Evolutionary conservation across 2,329 filamentous ascomycete genomes (phyloP).

Genomic region (Cladophialophora bantiana): DNA sequence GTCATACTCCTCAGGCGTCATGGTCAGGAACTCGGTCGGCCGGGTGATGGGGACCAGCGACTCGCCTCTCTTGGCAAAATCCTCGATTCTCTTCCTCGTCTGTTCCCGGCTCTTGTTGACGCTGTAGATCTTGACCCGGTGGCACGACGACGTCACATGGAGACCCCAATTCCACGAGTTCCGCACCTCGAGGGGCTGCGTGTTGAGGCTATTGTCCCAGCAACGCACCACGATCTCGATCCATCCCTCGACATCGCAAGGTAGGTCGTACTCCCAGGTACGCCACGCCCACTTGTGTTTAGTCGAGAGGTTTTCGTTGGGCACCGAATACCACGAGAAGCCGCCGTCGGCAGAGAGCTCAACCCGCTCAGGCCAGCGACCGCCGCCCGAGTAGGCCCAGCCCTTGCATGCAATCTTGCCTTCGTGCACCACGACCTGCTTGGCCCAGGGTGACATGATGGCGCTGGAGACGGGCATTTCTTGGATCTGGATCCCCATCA

Average conservation of each 20-base stretch:
- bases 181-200: slow-evolving; percentile 63
- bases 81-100: slow-evolving; percentile 43
- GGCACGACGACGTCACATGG: slow-evolving; percentile 50
- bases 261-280: slow-evolving; percentile 68
- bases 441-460: slow-evolving; percentile 69
- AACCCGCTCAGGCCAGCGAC: slow-evolving; percentile 67
- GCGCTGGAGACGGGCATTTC: slow-evolving; percentile 74
- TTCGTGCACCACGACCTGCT: slow-evolving; percentile 66
- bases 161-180: slow-evolving; percentile 60
- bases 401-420: slow-evolving; percentile 67
- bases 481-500: slow-evolving; percentile 70
- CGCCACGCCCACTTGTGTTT: slow-evolving; percentile 72
- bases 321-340: slow-evolving; percentile 69
- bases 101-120: slow-evolving; percentile 45
- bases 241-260: slow-evolving; percentile 69
- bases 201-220: slow-evolving; percentile 69
- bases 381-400: slow-evolving; percentile 67
- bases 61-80: slow-evolving; percentile 44
- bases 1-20: slow-evolving; percentile 44
- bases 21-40: slow-evolving; percentile 44
- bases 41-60: slow-evolving; percentile 46
- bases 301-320: slow-evolving; percentile 63
- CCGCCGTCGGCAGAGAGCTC: slow-evolving; percentile 71
- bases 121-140: slow-evolving; percentile 55
- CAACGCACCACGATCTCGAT: slow-evolving; percentile 65